Evolutionary conservation across 805 yeast species (phyloP), one percentile per base, ranked within the genome.

Genomic region (Candida quercuum): DNA sequence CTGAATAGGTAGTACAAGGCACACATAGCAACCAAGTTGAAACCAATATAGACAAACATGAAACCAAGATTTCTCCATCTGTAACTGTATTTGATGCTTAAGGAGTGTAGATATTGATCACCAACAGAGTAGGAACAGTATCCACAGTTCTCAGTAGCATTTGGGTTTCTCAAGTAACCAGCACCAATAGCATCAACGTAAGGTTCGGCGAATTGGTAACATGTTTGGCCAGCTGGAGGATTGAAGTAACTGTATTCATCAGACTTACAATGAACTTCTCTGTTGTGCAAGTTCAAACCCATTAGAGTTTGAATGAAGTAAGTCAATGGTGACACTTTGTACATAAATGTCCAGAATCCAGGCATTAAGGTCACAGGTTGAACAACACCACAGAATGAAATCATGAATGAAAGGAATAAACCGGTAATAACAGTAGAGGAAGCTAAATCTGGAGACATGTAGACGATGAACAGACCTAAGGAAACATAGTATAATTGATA

Each of bases 311-410:
- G 58, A 39, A 81, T 61, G 60, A 78, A 67, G 47, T 78, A 81
- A 0, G 85, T 76, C 44, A 78, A 64, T 15, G 87, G 86, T 19
- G 78, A 74, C 15, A 66, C 69, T 53, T 84, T 66, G 64, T 78
- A 81, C 83, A 81, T 76, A 61, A 78, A 81, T 20, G 67, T 63
- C 85, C 86, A 85, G 65, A 86, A 86, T 1, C 83, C 75, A 12
- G 91, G 89, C 76, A 76, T 59, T 51, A 66, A 37, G 49, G 51
- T 15, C 58, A 63, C 52, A 51, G 64, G 46, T 45, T 51, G 54
- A 55, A 57, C 54, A 32, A 62, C 62, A 57, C 66, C 66, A 58
- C 65, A 59, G 49, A 61, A 61, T 8, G 60, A 49, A 35, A 61
- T 56, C 38, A 59, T 48, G 29, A 60, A 52, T 36, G 64, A 51